Base-by-base conservation (phyloP, 208 protist genomes). In the Herpetomonas samuelpessoai region DNA sequence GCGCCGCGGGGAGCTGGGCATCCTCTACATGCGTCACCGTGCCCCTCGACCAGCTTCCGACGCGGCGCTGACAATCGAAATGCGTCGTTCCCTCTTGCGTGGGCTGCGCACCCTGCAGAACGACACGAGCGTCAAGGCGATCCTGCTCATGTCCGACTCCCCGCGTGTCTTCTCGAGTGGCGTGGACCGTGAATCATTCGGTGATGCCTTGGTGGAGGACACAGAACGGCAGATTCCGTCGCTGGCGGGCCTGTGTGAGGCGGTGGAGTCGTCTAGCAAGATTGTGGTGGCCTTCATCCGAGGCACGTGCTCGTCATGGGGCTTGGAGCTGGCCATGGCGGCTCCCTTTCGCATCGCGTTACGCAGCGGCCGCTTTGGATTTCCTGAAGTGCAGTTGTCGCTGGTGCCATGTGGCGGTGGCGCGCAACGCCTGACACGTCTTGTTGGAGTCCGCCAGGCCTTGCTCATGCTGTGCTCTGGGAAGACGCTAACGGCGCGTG, bases 251-350 rank as follows among this genome's bases (percentile, higher is more conserved):
- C 63, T 96, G 3, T 69, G 64, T 41, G 63, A 52, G 22, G 63
- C 66, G 9, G 61, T 96, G 16, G 82, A 83, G 56, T 14, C 21
- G 21, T 83, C 65, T 56, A 21, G 30, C 2, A 96, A 92, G 60
- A 68, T 81, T 44, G 86, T 89, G 21, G 65, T 97, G 27, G 85
- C 87, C 0, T 79, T 80, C 10, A 65, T 95, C 26, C 47, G 86
- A 41, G 91, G 89, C 16, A 48, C 78, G 21, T 84, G 84, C 30
- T 64, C 71, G 24, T 92, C 84, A 9, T 90, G 87, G 68, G 88
- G 84, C n/a, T 51, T 88, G 30, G 84, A 93, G 61, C 68, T 95
- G 1, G 77, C 81, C 1, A 65, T 95, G 18, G 76, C 77, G 10
- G 69, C 85, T 24, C 69, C 86, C 62, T 90, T 82, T 48, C 79